Evolutionary conservation across 305 asterid species (phyloP), one percentile per base, ranked within the genome.

Genomic region (Fraxinus dipetala): DNA sequence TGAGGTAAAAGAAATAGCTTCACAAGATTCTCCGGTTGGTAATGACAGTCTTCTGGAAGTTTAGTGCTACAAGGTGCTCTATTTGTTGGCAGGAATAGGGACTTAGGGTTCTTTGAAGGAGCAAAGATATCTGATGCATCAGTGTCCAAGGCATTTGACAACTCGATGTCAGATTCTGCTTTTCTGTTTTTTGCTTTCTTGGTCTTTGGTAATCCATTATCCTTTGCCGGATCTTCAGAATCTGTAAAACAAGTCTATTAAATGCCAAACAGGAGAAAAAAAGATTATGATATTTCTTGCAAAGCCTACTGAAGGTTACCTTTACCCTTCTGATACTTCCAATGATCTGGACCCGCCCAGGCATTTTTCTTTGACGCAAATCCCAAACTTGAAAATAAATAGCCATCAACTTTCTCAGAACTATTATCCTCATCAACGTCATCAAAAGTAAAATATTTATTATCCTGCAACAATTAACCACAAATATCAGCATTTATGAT

Each of bases 301-400:
- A 84, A 86, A 81, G 81, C 82, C 81, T 63, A 38, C 65, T 18
- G 69, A 78, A 81, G 6, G 40, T 56, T 85, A 91, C 98, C 98
- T 91, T 91, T 91, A 59, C 82, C 88, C 89, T 93, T 96, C 83
- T 87, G 91, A 85, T 90, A 96, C 85, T 94, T 94, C 99, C 99
- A 96, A 69, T 96, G 99, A 86, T 90, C 91, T 77, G 99, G 97
- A 83, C 99, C 98, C 31, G 99, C 99, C 99, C 99, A 96, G 11
- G 97, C 92, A 89, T 94, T 96, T 85, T 90, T 95, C 89, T 90
- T 96, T 38, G 96, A 82, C 51, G 95, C 84, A 80, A 94, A 89
- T 79, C 98, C 98, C 89, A 93, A 86, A 87, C 91, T 94, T 84
- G 81, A 86, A 86, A 91, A 88, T 79, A 94, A 83, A 81, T 91